Evolutionary conservation across 495 filamentous ascomycete genomes (phyloP), one percentile per base, ranked within the genome.

Genomic region (Lasiosphaeria hispida): DNA sequence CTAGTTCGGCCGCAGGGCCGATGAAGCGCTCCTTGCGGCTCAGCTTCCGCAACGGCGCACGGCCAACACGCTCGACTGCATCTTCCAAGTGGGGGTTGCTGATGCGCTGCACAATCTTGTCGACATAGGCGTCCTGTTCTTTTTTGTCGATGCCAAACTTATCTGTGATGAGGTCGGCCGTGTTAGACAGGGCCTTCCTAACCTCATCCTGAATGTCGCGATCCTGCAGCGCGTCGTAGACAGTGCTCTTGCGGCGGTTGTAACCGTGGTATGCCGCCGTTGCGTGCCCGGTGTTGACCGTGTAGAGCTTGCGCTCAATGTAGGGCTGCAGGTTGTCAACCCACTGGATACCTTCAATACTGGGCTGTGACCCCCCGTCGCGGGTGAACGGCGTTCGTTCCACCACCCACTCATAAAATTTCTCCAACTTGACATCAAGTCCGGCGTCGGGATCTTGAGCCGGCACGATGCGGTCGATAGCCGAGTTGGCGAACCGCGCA

Each of bases 251-350:
- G 55, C 87, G 84, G 37, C 84, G 83, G 69, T 88, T 76, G 79
- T 94, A 85, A 42, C 94, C 94, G 72, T 91, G 92, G 83, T 97
- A 98, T 51, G 94, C 94, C 19, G 93, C 91, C n/a, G 92, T 92
- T 47, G 95, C 94, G 69, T 98, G 94, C 45, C 91, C 87, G 19
- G 94, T 97, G 83, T 98, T 98, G 80, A 98, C 94, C 14, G 94
- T 98, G 81, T 90, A 98, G 59, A 98, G 86, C 80, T 98, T 98
- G 74, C 94, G 92, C 84, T 98, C 92, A 67, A 97, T 97, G 80
- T 91, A 98, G 51, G 94, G 94, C 68, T 84, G 80, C 19, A 98
- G 83, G 78, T 97, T 83, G 62, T 90, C 85, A 44, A 97, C 95
- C 85, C 89, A 95, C 71, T 93, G 85, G 69, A 98, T 86, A 48